A percentile compares a stretch with the other conserved stretches of the same genome.
Conservation (phyloP, 768 basidiomycete genomes). For the Suillus clintonianus region DNA sequence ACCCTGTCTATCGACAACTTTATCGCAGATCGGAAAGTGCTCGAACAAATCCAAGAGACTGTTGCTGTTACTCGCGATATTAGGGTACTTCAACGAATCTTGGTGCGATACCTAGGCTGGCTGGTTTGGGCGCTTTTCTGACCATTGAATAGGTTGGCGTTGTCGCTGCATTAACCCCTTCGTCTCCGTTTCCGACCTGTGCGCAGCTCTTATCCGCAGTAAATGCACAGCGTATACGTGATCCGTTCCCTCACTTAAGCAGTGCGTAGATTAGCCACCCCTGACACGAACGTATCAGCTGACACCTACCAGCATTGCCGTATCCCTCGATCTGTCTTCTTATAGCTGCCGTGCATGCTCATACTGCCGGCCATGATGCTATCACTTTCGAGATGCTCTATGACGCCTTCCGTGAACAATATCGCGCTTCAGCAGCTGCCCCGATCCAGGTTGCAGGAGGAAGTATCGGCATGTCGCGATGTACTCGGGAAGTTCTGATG, state of each 20-base stretch:
- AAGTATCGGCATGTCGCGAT: slow-evolving; percentile 72
- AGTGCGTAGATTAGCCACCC: slow-evolving; percentile 41
- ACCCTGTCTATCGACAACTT: slow-evolving; percentile 54
- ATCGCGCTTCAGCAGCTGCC: slow-evolving; percentile 69
- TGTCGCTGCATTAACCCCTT: slow-evolving; percentile 47
- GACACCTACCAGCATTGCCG: slow-evolving; percentile 52
- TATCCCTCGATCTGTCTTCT: slow-evolving; percentile 83
- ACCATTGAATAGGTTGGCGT: slow-evolving; percentile 41
- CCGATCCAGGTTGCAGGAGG: slow-evolving; percentile 77
- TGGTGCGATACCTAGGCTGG: slow-evolving; percentile 48
- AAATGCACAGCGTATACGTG: slow-evolving; percentile 57
- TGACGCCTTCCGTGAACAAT: slow-evolving; percentile 75
- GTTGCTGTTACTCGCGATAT: slow-evolving; percentile 64
- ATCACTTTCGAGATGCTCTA: slow-evolving; percentile 94
- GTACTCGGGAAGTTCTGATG: slow-evolving; percentile 63
- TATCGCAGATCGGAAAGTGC: slow-evolving; percentile 48
- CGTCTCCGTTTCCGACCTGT: slow-evolving; percentile 55
- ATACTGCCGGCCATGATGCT: slow-evolving; percentile 71
- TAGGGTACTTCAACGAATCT: slow-evolving; percentile 54
- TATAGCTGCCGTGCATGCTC: slow-evolving; percentile 79
- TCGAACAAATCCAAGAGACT: slow-evolving; percentile 53
- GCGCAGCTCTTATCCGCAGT: slow-evolving; percentile 45
- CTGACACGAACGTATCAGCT: not conserved
- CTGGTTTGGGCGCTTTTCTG: slow-evolving; percentile 2
- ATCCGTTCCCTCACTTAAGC: slow-evolving; percentile 51